Base-by-base conservation (phyloP, 2,329 filamentous ascomycete species). In the Nakataea oryzae region DNA sequence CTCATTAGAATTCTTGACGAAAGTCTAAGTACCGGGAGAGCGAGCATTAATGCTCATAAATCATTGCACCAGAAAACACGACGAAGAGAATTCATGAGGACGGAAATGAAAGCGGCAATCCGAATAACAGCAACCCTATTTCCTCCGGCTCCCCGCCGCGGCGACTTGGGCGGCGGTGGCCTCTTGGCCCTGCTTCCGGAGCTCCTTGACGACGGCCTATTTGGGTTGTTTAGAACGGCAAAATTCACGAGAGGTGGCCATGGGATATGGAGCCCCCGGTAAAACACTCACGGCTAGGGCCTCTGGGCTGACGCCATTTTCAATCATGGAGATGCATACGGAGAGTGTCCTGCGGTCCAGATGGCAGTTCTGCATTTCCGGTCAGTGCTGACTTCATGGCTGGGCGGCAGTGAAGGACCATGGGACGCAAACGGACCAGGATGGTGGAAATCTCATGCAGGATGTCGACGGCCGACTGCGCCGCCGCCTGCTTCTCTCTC, bases 271-370 rank as follows among this genome's bases (percentile, higher is more conserved):
- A 14, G 24, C 5, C 1, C 28, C 13, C 21, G 13, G 32, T 54
- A 24, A 3, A 47, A 29, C 27, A 70, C 91, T 71, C 82, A 97
- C 95, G 28, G 93, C 93, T 34, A 99, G 79, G 1, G 93, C 95
- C 73, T 97, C 93, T 0, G 95, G 95, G 71, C 96, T 96, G 32
- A 97, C 91, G 17, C 95, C 95, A 71, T 96, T 96, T 76, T 99
- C 95, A 68, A 99, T 96, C 74, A 99, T 84, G 61, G 92, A 96
- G 64, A 97, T 93, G 75, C 95, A 99, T 65, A 97, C 90, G 3
- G 93, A 96, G 24, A 99, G 81, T 26, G 93, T 92, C 61, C 92
- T 88, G 34, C 93, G 87, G 74, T 97, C 93, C 57, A 99, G 86
- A 66, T 96, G 86, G 65, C 93, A 96, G 76, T 97, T 97, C 93